Evolutionary conservation across 1,284 basidiomycete species (phyloP).

Genomic region (Moesziomyces aphidis): DNA sequence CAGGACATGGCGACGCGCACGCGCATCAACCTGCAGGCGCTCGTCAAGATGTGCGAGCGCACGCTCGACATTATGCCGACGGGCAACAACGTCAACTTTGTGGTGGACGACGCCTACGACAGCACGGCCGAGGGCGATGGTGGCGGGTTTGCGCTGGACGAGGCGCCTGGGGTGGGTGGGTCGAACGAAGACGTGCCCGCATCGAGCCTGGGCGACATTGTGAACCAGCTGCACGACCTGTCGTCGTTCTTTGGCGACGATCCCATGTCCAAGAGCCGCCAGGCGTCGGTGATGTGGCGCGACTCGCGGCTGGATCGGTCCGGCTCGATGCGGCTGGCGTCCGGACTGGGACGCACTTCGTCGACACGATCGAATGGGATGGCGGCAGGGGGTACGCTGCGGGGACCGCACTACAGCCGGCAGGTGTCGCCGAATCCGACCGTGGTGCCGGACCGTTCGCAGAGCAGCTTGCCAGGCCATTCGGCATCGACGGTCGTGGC

Average conservation of each 20-base stretch:
- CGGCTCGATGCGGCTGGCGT: slow-evolving; percentile 29
- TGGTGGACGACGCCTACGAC: slow-evolving; percentile 53
- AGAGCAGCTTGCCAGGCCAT: not conserved
- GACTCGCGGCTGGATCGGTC: slow-evolving; percentile 40
- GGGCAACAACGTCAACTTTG: slow-evolving; percentile 60
- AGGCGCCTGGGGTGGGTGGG: slow-evolving; percentile 30
- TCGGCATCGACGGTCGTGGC: not conserved
- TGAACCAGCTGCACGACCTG: slow-evolving; percentile 64
- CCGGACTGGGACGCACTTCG: slow-evolving; percentile 19
- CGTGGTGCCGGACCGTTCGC: slow-evolving; percentile 21
- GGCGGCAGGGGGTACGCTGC: slow-evolving; percentile 16
- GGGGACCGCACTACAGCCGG: slow-evolving; percentile 12
- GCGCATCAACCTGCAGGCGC: slow-evolving; percentile 58
- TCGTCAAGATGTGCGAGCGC: slow-evolving; percentile 61
- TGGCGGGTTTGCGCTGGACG: slow-evolving; percentile 34
- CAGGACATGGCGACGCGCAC: slow-evolving; percentile 58
- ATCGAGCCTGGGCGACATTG: slow-evolving; percentile 56
- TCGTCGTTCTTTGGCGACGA: slow-evolving; percentile 64
- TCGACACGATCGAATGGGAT: slow-evolving; percentile 24
- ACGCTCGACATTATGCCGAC: slow-evolving; percentile 53
- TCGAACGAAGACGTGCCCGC: slow-evolving; percentile 15
- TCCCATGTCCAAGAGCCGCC: slow-evolving; percentile 43
- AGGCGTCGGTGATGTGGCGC: slow-evolving; percentile 45
- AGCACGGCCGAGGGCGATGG: slow-evolving; percentile 26
- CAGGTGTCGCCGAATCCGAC: slow-evolving; percentile 46